A percentile compares a stretch with the other conserved stretches of the same genome.
Conservation (phyloP, 306 rosid species). For the Begonia masoniana region DNA sequence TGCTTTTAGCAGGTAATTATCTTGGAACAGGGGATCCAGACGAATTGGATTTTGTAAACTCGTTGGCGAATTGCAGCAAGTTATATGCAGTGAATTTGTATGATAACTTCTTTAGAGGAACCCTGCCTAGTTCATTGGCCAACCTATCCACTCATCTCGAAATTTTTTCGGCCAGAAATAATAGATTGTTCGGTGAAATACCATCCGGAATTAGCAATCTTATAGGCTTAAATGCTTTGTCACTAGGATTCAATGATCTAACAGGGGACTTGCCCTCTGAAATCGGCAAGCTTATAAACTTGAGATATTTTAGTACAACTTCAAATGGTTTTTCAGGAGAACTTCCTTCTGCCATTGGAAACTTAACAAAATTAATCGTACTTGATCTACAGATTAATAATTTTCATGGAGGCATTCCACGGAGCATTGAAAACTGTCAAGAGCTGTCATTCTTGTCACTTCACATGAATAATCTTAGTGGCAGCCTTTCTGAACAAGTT, state of each 20-base stretch:
- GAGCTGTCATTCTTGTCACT: slow-evolving; percentile 9
- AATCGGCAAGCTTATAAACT: neutral
- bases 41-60: neutral
- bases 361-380: neutral
- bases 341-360: slow-evolving; percentile 10
- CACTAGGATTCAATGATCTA: neutral
- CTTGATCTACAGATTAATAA: slow-evolving; percentile 10
- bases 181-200: neutral
- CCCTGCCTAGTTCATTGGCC: neutral
- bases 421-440: neutral
- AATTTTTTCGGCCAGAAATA: neutral
- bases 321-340: slow-evolving; percentile 13
- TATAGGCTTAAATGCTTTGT: neutral
- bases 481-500: neutral
- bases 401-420: slow-evolving; percentile 16
- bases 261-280: neutral
- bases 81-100: neutral
- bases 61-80: neutral
- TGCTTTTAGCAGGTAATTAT: neutral
- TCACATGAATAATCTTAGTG: slow-evolving; percentile 9
- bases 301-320: neutral
- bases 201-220: neutral
- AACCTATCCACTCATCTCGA: neutral
- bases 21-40: neutral
- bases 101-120: neutral